phyloP scores from a whole-genome alignment of 371 early-diverging fungal species.

The Mortierella sp. region DNA sequence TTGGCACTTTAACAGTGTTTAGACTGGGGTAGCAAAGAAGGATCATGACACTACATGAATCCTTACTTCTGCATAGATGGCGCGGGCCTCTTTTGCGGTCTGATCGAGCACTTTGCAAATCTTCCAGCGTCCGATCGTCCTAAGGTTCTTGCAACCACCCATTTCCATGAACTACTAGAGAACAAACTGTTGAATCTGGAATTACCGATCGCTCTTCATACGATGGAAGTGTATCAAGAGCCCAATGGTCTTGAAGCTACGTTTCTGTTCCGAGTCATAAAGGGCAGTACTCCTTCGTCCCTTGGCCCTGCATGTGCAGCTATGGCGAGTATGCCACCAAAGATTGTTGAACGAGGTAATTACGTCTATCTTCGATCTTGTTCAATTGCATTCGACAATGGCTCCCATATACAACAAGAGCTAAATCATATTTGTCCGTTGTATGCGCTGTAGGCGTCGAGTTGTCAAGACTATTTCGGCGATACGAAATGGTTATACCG shows the following conservation, averaged over 20 bases:
- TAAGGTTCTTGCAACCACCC: constrained; percentile 91
- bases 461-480: constrained; percentile 37
- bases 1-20: neutral
- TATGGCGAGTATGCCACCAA: constrained; percentile 30
- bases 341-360: constrained; percentile 36
- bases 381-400: too few relatives aligned
- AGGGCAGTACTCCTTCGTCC: constrained; percentile 33
- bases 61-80: constrained; percentile 32
- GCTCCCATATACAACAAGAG: too few relatives aligned
- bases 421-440: too few relatives aligned
- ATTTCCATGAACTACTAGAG: constrained; percentile 88
- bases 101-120: constrained; percentile 42
- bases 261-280: constrained; percentile 42
- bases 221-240: constrained; percentile 48
- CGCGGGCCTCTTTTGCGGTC: constrained; percentile 44
- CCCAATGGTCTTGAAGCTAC: constrained; percentile 28
- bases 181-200: constrained; percentile 26
- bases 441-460: constrained; percentile 23
- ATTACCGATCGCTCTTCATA: constrained; percentile 35
- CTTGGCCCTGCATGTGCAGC: constrained; percentile 47
- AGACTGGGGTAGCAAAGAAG: too few relatives aligned
- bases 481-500: constrained; percentile 44
- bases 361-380: neutral
- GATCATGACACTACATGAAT: neutral
- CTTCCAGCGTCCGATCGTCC: constrained; percentile 21